Evolutionary conservation across 306 rosid genomes (phyloP).

Genomic region (Amphicarpaea edgeworthii): DNA sequence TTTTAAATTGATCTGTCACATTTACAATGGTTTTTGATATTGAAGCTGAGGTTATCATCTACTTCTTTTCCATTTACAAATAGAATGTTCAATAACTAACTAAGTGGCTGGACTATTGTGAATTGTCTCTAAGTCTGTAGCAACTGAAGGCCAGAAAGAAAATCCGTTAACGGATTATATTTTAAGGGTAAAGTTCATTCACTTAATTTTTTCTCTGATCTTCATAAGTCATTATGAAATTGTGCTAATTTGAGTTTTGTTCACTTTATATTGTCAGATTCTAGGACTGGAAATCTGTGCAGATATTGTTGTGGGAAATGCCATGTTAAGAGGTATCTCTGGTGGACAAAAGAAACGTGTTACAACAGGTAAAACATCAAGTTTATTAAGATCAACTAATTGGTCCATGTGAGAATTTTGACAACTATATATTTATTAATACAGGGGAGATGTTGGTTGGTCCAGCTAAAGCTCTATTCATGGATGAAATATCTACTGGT

Average conservation of each 20-base stretch:
- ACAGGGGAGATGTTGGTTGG: constrained; percentile 81
- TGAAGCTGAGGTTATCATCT: constrained; percentile 2
- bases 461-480: constrained; percentile 68
- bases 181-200: constrained; percentile 55
- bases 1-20: not conserved
- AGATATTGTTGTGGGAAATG: constrained; percentile 52
- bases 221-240: not conserved
- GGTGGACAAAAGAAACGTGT: constrained; percentile 48
- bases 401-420: not conserved
- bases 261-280: constrained; percentile 37
- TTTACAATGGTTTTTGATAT: not conserved
- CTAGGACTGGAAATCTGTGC: constrained; percentile 58
- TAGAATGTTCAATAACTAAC: not conserved
- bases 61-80: constrained; percentile 3
- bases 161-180: constrained; percentile 66
- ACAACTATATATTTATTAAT: not conserved
- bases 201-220: not conserved
- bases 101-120: not conserved
- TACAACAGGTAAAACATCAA: not conserved
- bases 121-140: constrained; percentile 56
- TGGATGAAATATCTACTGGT: constrained; percentile 66
- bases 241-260: too few relatives aligned
- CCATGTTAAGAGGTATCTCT: constrained; percentile 54
- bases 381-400: not conserved
- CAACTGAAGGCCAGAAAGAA: constrained; percentile 62